Evolutionary conservation across 2,329 filamentous ascomycete genomes (phyloP).

Genomic region (Phyllosticta citribraziliensis): DNA sequence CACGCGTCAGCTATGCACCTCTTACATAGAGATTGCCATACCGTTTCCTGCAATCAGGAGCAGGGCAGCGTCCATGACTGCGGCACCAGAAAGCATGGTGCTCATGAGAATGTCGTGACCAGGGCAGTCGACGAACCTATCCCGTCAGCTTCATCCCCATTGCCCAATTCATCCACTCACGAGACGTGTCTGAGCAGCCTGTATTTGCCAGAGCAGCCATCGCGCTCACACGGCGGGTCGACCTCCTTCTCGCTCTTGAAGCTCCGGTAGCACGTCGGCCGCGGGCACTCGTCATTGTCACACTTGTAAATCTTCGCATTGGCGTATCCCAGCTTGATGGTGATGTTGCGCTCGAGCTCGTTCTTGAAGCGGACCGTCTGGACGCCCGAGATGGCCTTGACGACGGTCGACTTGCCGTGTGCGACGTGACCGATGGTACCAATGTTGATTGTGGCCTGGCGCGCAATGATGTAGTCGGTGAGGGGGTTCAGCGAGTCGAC

Average conservation of each 20-base stretch:
- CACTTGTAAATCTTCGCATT: conserved; percentile 99
- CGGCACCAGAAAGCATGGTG: conserved; percentile 98
- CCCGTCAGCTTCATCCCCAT: conserved; percentile 6
- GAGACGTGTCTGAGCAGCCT: conserved; percentile 83
- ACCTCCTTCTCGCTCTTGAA: conserved; percentile 99
- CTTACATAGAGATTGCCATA: not conserved
- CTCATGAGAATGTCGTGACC: conserved; percentile 99
- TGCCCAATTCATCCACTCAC: conserved; percentile 44
- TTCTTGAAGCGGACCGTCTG: conserved; percentile 99
- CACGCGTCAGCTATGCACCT: not conserved
- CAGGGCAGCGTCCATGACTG: conserved; percentile 97
- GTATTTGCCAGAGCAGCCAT: conserved; percentile 83
- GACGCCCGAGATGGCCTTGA: conserved; percentile 97
- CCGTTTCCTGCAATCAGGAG: conserved; percentile 88
- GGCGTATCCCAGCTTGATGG: conserved; percentile 98
- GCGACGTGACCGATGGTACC: conserved; percentile 98
- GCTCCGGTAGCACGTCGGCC: conserved; percentile 90
- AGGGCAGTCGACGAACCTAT: conserved; percentile 91
- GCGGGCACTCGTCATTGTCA: conserved; percentile 80
- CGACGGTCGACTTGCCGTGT: conserved; percentile 96
- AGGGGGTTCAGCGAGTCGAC: conserved; percentile 70
- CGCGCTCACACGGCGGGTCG: conserved; percentile 88
- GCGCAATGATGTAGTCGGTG: conserved; percentile 91
- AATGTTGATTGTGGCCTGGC: conserved; percentile 98
- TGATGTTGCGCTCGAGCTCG: conserved; percentile 97